Percentiles rank a stretch among this genome's conserved stretches.
Conservation (phyloP, 1,284 basidiomycete genomes). For the Ustilago nuda region DNA sequence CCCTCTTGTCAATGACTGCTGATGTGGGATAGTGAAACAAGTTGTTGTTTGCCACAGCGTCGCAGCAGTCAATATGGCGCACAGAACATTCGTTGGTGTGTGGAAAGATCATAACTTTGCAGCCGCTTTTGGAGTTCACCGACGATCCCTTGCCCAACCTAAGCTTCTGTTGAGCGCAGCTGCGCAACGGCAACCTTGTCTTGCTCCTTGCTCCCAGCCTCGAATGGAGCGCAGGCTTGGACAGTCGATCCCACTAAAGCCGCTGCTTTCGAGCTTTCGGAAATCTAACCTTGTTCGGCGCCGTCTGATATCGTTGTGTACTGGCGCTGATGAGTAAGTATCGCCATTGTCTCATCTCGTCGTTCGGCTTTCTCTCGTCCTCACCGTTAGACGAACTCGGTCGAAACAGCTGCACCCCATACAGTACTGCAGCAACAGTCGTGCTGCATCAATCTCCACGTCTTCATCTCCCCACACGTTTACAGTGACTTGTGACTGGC, state of each 20-base stretch:
- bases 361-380: constrained; percentile 15
- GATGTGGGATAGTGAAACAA: not conserved
- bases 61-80: not conserved
- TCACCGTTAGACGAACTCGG: not conserved
- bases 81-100: not conserved
- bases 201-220: not conserved
- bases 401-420: constrained; percentile 11
- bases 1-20: not conserved
- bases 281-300: constrained; percentile 4
- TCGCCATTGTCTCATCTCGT: not conserved
- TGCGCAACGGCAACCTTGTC: constrained; percentile 7
- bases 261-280: not conserved
- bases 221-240: not conserved
- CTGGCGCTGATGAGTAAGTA: not conserved
- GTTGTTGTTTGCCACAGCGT: not conserved
- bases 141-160: constrained; percentile 8
- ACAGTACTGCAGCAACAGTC: constrained; percentile 7
- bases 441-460: constrained; percentile 10
- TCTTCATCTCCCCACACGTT: constrained; percentile 3
- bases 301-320: not conserved
- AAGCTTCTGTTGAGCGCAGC: constrained; percentile 4
- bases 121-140: constrained; percentile 10
- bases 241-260: not conserved
- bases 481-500: not conserved
- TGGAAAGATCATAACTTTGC: not conserved